Conservation (phyloP, 2,329 filamentous ascomycete species). For the Aspergillus sclerotialis region DNA sequence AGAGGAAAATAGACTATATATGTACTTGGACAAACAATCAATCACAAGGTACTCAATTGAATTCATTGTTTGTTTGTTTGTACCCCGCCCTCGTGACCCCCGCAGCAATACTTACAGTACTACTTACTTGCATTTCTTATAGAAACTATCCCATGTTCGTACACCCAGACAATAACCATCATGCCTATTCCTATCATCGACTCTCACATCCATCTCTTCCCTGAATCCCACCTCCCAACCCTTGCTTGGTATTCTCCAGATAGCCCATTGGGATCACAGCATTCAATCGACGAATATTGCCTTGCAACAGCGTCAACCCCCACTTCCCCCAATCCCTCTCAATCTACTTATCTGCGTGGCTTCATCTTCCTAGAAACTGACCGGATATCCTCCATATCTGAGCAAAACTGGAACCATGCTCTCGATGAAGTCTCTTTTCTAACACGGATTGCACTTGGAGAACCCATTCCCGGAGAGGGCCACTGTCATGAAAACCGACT, state of each 20-base stretch:
- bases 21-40: neutral
- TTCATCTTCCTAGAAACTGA: slow-evolving; percentile 83
- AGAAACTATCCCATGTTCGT: too few relatives aligned
- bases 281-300: slow-evolving; percentile 59
- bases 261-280: slow-evolving; percentile 55
- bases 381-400: slow-evolving; percentile 54
- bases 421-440: slow-evolving; percentile 67
- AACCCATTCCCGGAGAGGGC: slow-evolving; percentile 51
- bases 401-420: slow-evolving; percentile 58
- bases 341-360: slow-evolving; percentile 48
- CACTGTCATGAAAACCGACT: slow-evolving; percentile 46
- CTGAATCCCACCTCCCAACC: slow-evolving; percentile 56
- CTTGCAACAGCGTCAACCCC: slow-evolving; percentile 33
- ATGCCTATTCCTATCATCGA: slow-evolving; percentile 60
- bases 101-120: too few relatives aligned
- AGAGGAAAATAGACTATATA: too few relatives aligned
- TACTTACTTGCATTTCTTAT: too few relatives aligned
- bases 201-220: slow-evolving; percentile 87
- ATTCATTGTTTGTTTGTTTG: neutral
- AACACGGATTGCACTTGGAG: slow-evolving; percentile 57
- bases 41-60: neutral
- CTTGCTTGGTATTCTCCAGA: slow-evolving; percentile 63
- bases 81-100: neutral
- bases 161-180: slow-evolving; percentile 1
- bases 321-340: slow-evolving; percentile 15